phyloP scores from a whole-genome alignment of 208 protist species.

The Vickermania spadyakhi region DNA sequence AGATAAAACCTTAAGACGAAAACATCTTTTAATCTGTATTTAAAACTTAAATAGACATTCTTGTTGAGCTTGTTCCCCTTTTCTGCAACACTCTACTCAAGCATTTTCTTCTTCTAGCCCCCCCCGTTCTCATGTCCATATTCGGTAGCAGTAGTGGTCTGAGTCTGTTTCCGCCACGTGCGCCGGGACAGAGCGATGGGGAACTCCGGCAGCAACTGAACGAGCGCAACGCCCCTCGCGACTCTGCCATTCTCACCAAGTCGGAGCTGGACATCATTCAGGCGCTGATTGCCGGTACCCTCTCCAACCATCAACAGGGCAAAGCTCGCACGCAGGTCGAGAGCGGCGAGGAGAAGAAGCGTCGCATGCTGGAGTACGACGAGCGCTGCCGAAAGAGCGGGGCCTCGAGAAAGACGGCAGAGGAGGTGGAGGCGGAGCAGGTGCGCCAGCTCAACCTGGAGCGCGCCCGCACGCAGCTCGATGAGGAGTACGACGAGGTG shows the following conservation, averaged over 20 bases:
- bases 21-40: too few species aligned
- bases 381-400: constrained; percentile 45
- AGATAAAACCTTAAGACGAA: too few species aligned
- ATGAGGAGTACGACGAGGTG: constrained; percentile 89
- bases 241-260: constrained; percentile 71
- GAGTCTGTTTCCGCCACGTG: constrained; percentile 68
- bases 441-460: constrained; percentile 62
- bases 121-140: constrained; percentile 19
- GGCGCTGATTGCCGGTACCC: constrained; percentile 45
- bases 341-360: constrained; percentile 55
- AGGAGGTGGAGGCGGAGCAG: constrained; percentile 76
- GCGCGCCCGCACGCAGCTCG: constrained; percentile 59
- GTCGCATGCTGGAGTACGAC: constrained; percentile 72
- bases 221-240: constrained; percentile 50
- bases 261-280: constrained; percentile 78
- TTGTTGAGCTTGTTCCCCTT: too few species aligned
- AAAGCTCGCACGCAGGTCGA: constrained; percentile 11
- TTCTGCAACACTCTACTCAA: too few species aligned
- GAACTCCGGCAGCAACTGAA: constrained; percentile 72
- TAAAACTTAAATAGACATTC: too few species aligned
- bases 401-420: constrained; percentile 36
- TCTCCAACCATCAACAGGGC: constrained; percentile 6
- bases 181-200: constrained; percentile 52
- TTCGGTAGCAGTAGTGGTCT: constrained; percentile 19
- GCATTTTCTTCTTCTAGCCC: too few species aligned